Evolutionary conservation across 2,329 filamentous ascomycete genomes (phyloP), one percentile per base, ranked within the genome.

Genomic region (Ophiocordyceps sinensis): DNA sequence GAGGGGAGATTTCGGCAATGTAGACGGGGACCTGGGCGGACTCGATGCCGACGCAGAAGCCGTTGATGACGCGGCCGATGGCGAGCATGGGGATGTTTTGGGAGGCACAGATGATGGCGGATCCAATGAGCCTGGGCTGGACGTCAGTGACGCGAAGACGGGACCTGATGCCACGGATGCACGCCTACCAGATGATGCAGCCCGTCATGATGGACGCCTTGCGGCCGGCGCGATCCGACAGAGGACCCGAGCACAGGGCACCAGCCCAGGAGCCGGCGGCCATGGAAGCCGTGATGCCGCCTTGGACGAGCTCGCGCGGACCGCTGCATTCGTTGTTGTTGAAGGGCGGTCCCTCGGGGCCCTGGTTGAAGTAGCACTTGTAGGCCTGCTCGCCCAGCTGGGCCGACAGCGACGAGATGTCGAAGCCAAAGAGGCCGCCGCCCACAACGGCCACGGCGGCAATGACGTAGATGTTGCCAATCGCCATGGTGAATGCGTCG

Each of bases 11-110:
- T 53, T 84, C 80, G 35, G 77, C 73, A 39, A 83, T 74, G 58
- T 83, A 84, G 42, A 83, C 78, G 5, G 79, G 79, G 7, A 82
- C 79, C 52, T 82, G 77, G 5, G 78, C 75, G 15, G 77, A 81
- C 1, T 55, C 53, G 66, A 81, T 79, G 51, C 79, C 79, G 45
- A 83, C 77, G 38, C 71, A 71, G 44, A 82, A 54, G 43, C 79
- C 79, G 56, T 81, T 82, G 59, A 84, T 69, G 49, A 80, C 64
- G 42, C 73, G 70, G 13, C 70, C 73, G 26, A 65, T 64, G 39
- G 73, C 69, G 35, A 79, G 54, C 51, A 70, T 70, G 29, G 60
- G 61, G 41, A 68, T 65, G 50, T 68, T 66, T 38, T 67, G 60
- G 1, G 66, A 53, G 26, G 68, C 68, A 42, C 60, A 64, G 31